Evolutionary conservation across 1,284 basidiomycete species (phyloP).

Genomic region (Naganishia sp.): DNA sequence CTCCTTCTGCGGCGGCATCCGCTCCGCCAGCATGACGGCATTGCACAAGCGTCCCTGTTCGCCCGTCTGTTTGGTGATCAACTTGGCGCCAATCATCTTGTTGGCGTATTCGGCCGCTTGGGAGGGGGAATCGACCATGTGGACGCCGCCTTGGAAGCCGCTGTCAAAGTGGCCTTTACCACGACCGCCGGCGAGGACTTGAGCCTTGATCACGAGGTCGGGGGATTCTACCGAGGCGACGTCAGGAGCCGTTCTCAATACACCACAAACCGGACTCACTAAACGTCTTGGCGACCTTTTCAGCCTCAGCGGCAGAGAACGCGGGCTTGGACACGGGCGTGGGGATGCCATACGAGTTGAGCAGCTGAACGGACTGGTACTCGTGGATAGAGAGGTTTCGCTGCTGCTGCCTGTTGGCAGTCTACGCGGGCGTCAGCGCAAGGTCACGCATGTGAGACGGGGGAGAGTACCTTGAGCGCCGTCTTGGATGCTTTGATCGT

Average conservation of each 20-base stretch:
- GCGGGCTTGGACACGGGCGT: constrained; percentile 92
- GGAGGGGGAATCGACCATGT: constrained; percentile 72
- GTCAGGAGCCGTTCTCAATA: constrained; percentile 36
- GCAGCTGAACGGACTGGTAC: constrained; percentile 91
- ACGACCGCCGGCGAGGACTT: constrained; percentile 96
- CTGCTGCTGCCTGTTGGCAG: constrained; percentile 61
- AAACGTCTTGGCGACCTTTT: constrained; percentile 82
- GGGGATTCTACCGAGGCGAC: too few relatives aligned
- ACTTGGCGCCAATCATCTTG: constrained; percentile 92
- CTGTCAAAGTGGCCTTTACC: constrained; percentile 98
- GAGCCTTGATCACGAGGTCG: constrained; percentile 92
- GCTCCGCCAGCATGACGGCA: constrained; percentile 97
- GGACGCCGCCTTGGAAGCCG: constrained; percentile 96
- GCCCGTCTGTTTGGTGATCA: constrained; percentile 99
- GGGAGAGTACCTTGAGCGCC: constrained; percentile 21
- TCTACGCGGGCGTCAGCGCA: not conserved
- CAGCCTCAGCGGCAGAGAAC: constrained; percentile 85
- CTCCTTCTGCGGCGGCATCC: constrained; percentile 89
- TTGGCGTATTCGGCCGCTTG: constrained; percentile 83
- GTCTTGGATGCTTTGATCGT: constrained; percentile 26
- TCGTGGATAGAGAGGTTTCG: constrained; percentile 97
- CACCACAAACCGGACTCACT: constrained; percentile 56
- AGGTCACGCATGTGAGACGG: not conserved
- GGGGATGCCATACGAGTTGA: constrained; percentile 96
- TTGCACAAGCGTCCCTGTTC: constrained; percentile 90